Conservation (phyloP, 306 rosid genomes). For the Pterocarpus macrocarpus region DNA sequence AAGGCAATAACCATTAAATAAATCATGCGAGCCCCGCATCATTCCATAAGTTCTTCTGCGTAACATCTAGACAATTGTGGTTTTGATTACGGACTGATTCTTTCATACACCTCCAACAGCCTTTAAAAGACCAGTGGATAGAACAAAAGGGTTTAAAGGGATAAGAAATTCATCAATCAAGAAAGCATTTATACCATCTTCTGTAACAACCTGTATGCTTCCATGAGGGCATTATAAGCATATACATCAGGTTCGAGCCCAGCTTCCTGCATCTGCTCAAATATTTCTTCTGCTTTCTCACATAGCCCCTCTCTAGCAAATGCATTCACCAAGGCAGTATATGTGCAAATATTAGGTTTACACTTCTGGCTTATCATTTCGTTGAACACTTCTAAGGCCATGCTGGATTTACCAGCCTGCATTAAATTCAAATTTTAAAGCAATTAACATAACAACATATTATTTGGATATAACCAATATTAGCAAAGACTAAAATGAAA, state of each 20-base stretch:
- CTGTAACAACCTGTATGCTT: constrained; percentile 83
- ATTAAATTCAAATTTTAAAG: constrained; percentile 42
- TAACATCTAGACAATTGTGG: constrained; percentile 1
- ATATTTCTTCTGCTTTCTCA: constrained; percentile 95
- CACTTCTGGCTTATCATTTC: constrained; percentile 79
- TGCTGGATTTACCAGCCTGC: constrained; percentile 81
- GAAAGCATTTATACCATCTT: constrained; percentile 33
- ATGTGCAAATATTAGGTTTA: constrained; percentile 90
- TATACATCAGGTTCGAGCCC: constrained; percentile 89
- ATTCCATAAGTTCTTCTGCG: neutral
- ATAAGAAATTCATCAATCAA: constrained; percentile 27
- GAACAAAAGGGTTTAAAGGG: constrained; percentile 21
- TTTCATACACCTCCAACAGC: neutral
- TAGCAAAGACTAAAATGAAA: neutral
- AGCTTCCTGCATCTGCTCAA: constrained; percentile 92
- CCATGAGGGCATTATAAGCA: constrained; percentile 95
- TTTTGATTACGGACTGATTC: neutral
- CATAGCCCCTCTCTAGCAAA: constrained; percentile 94
- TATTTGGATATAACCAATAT: neutral
- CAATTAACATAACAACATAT: neutral
- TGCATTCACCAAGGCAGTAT: constrained; percentile 91
- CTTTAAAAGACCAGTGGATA: neutral
- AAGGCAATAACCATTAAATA: neutral
- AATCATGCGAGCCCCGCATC: neutral
- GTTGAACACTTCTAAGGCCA: constrained; percentile 75